Conservation (phyloP, 345 rosid species). For the Cardiospermum halicacabum region DNA sequence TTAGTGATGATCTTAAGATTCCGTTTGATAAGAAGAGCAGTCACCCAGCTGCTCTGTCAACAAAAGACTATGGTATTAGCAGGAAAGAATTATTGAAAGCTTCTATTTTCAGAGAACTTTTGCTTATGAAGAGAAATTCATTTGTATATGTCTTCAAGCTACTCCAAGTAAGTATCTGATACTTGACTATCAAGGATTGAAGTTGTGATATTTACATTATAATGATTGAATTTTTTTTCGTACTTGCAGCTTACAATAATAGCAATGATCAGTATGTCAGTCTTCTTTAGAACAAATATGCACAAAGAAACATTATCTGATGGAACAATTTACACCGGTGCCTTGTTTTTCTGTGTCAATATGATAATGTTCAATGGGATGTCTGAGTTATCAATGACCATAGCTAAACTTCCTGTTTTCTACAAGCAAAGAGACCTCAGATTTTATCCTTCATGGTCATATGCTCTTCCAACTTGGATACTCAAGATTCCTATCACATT, state of each 20-base stretch:
- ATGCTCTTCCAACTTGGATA: constrained; percentile 76
- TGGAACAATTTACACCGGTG: constrained; percentile 59
- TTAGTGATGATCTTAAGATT: constrained; percentile 30
- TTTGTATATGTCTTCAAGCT: constrained; percentile 46
- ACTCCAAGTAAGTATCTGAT: constrained; percentile 26
- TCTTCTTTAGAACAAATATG: constrained; percentile 63
- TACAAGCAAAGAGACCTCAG: constrained; percentile 75
- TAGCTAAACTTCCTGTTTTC: constrained; percentile 79
- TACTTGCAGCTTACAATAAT: constrained; percentile 33
- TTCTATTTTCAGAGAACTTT: constrained; percentile 42
- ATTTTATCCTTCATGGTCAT: constrained; percentile 81
- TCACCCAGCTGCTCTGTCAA: constrained; percentile 52
- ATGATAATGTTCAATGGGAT: constrained; percentile 57
- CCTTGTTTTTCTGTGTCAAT: constrained; percentile 47
- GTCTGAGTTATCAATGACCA: constrained; percentile 72
- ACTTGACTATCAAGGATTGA: background rate
- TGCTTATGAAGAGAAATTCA: constrained; percentile 58
- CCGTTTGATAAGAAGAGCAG: constrained; percentile 45
- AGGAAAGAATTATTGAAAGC: constrained; percentile 50
- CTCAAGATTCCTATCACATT: constrained; percentile 65
- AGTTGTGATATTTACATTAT: background rate
- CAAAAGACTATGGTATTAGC: constrained; percentile 39
- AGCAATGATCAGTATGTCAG: constrained; percentile 41
- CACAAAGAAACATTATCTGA: constrained; percentile 26
- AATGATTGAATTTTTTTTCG: constrained; percentile 8